Base-by-base conservation (phyloP, 2,329 filamentous ascomycete species). In the Aspergillus oerlinghausenensis region DNA sequence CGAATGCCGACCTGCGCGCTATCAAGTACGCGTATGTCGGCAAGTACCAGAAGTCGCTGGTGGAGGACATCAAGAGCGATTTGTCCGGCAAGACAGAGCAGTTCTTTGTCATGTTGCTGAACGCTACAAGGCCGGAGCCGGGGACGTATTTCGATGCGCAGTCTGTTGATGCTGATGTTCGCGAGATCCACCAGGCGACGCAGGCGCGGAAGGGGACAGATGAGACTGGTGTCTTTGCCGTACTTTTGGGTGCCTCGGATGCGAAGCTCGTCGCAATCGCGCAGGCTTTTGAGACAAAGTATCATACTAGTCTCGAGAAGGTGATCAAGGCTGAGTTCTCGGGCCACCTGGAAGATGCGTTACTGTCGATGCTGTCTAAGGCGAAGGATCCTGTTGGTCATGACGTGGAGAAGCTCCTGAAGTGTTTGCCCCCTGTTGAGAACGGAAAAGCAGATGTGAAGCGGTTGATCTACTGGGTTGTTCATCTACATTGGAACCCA, bases 281-380 rank as follows among this genome's bases (percentile, higher is more conserved):
- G 2, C 81, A 87, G 55, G 80, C 84, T 1, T 95, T 93, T 72
- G 80, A 86, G 68, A 79, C 84, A 54, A 85, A 84, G 63, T 93
- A 89, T 69, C 83, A 84, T 32, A 83, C 86, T 11, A 40, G 51
- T n/a, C 54, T 62, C 21, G 60, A 57, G 32, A 56, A 54, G 52
- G 55, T 58, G 14, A 45, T 62, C 35, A 49, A 52, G 48, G 55
- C 82, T 77, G 86, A 92, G 68, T 94, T 95, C 72, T 87, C 84
- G 0, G 90, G 90, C 1, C 90, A 95, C 69, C 93, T 95, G 89
- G 80, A 91, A 69, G 82, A 88, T 8, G 89, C 89, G 0, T 81
- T 95, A 0, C 75, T 90, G n/a, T 86, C 84, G 69, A 88, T 93
- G 70, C 76, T 94, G 23, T 80, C 80, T 4, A 79, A 85, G 23